phyloP scores from a whole-genome alignment of 805 yeast species.

The Lachancea thermotolerans region DNA sequence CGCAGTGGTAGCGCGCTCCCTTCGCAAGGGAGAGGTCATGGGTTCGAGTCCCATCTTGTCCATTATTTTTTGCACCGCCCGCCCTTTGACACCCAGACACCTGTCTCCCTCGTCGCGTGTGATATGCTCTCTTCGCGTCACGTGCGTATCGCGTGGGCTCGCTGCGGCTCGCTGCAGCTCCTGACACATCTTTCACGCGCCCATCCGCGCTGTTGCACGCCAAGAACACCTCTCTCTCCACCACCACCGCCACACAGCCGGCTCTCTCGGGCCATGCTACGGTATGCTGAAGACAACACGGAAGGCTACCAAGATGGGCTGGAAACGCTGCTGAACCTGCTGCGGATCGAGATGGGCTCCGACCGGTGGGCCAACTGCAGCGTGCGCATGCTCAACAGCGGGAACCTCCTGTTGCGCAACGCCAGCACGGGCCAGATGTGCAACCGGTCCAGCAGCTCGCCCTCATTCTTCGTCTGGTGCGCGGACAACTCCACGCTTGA shows the following conservation, averaged over 20 bases:
- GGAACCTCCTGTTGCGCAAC: background rate
- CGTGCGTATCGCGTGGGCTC: no score
- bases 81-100: background rate
- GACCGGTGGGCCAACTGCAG: slow-evolving; percentile 6
- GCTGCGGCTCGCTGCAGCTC: background rate
- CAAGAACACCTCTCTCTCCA: no score
- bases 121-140: background rate
- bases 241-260: no score
- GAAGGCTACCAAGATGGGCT: background rate
- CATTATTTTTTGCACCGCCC: slow-evolving; percentile 23
- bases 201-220: no score
- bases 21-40: slow-evolving; percentile 72
- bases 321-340: background rate
- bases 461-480: slow-evolving; percentile 18
- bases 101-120: background rate
- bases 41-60: slow-evolving; percentile 77
- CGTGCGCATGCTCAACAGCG: slow-evolving; percentile 5
- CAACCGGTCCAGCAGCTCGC: slow-evolving; percentile 15
- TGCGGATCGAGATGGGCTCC: background rate
- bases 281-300: background rate
- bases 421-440: background rate
- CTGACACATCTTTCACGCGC: background rate
- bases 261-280: no score
- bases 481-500: slow-evolving; percentile 3
- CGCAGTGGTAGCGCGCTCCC: slow-evolving; percentile 80